Percentiles rank a stretch among this genome's conserved stretches.
Conservation (phyloP, 139 green algal genomes). For the Ettlia oleoabundans region DNA sequence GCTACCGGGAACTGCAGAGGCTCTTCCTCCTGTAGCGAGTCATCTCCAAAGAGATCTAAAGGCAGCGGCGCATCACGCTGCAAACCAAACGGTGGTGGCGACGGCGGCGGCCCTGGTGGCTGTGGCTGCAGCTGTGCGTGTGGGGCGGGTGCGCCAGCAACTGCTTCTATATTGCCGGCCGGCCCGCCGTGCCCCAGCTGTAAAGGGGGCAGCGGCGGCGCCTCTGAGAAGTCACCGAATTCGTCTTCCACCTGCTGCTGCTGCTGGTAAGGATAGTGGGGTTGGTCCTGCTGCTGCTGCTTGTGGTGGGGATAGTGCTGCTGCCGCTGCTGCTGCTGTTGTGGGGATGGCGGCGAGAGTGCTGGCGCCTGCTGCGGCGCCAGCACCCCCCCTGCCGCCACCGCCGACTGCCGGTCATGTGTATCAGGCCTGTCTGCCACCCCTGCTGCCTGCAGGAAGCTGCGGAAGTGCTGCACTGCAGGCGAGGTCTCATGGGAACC, state of each 20-base stretch:
- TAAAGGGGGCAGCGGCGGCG: no score
- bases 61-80: constrained; percentile 8
- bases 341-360: neutral
- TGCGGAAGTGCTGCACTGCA: neutral
- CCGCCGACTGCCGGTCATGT: neutral
- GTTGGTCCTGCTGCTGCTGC: neutral
- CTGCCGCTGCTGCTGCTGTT: neutral
- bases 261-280: neutral
- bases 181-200: no score
- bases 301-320: neutral
- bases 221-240: constrained; percentile 1
- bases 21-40: neutral
- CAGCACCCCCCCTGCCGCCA: neutral
- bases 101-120: neutral
- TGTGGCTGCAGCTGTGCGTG: neutral
- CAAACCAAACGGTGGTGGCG: neutral
- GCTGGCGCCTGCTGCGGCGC: neutral
- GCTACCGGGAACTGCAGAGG: neutral
- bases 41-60: constrained; percentile 11
- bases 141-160: neutral
- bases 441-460: neutral
- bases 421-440: neutral
- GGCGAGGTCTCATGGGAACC: no score
- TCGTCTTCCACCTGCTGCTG: neutral
- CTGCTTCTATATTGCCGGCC: neutral